Conservation (phyloP, 2,329 filamentous ascomycete species). For the Cadophora sp. region DNA sequence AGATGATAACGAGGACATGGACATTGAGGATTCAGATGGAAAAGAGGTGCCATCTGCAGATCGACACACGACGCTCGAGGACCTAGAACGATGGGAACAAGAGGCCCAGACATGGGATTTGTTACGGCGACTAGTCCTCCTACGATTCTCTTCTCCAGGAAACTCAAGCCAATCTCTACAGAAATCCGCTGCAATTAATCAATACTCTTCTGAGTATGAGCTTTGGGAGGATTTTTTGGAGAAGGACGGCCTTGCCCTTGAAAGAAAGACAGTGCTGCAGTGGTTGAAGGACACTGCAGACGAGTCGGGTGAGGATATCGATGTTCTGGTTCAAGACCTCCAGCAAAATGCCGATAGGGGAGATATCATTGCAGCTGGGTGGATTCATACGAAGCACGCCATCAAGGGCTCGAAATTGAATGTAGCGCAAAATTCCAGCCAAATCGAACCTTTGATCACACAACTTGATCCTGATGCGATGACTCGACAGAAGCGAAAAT, state of each 20-base stretch:
- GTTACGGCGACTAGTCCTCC: slow-evolving; percentile 66
- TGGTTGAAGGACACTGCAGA: slow-evolving; percentile 86
- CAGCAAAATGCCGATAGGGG: slow-evolving; percentile 79
- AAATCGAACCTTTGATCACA: slow-evolving; percentile 73
- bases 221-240: slow-evolving; percentile 78
- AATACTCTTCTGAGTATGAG: slow-evolving; percentile 65
- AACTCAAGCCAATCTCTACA: slow-evolving; percentile 33
- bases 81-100: slow-evolving; percentile 72
- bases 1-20: slow-evolving; percentile 41
- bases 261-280: slow-evolving; percentile 80
- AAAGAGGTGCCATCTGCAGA: slow-evolving; percentile 43
- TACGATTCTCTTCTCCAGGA: slow-evolving; percentile 61
- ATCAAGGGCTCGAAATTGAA: slow-evolving; percentile 78
- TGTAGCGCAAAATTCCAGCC: slow-evolving; percentile 58
- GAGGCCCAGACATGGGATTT: slow-evolving; percentile 94
- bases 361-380: slow-evolving; percentile 85
- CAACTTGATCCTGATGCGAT: slow-evolving; percentile 91
- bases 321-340: slow-evolving; percentile 77
- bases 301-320: slow-evolving; percentile 70
- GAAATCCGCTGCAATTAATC: slow-evolving; percentile 46
- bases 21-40: slow-evolving; percentile 62
- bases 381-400: slow-evolving; percentile 87
- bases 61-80: slow-evolving; percentile 49
- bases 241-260: slow-evolving; percentile 74
- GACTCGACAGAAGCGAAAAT: slow-evolving; percentile 75